Evolutionary conservation across 495 filamentous ascomycete genomes (phyloP).

Genomic region (Achaetomiella virescens): DNA sequence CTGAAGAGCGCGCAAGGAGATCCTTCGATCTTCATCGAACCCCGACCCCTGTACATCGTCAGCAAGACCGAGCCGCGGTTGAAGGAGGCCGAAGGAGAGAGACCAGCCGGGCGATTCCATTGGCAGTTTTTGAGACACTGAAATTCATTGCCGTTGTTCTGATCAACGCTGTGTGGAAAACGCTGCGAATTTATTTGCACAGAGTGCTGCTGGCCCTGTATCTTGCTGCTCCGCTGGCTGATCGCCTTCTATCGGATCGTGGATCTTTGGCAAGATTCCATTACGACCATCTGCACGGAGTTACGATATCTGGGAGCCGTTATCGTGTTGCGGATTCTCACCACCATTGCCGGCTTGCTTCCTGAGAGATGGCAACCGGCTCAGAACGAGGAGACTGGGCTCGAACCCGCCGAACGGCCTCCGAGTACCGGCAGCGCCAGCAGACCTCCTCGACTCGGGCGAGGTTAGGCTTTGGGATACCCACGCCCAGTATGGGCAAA

Average conservation of each 20-base stretch:
- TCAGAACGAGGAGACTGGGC: background rate
- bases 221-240: too few species aligned
- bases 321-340: background rate
- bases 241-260: background rate
- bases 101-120: too few species aligned
- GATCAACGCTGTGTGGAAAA: too few species aligned
- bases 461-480: background rate
- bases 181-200: too few species aligned
- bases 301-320: background rate
- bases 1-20: too few species aligned
- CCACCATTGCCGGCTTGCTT: background rate
- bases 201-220: too few species aligned
- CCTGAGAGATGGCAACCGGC: background rate
- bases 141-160: too few species aligned
- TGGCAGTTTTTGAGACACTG: too few species aligned
- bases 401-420: background rate
- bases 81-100: too few species aligned
- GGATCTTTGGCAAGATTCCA: background rate
- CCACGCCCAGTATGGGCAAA: constrained; percentile 14
- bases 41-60: too few species aligned
- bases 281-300: background rate
- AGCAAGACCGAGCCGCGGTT: too few species aligned
- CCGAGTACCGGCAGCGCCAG: background rate
- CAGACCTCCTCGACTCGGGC: background rate
- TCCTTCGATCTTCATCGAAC: too few species aligned